phyloP scores from a whole-genome alignment of 352 stramenopile genomes.

The Pythium phragmiticola region DNA sequence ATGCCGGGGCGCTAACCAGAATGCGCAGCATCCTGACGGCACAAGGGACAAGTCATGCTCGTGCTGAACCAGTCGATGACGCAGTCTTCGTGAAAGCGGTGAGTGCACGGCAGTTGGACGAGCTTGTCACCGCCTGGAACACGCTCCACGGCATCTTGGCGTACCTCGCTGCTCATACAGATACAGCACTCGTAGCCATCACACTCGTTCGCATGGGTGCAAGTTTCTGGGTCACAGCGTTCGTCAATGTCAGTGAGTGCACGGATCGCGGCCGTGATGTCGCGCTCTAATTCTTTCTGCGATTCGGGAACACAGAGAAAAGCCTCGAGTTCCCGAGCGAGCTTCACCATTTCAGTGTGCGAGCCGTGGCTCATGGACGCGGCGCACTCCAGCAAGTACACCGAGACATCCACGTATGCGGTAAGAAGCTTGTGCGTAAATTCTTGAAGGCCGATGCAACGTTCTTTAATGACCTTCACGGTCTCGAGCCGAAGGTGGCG shows the following conservation, averaged over 20 bases:
- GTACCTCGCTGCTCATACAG: constrained; percentile 44
- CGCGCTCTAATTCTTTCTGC: constrained; percentile 51
- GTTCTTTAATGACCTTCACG: constrained; percentile 48
- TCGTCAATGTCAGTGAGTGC: constrained; percentile 53
- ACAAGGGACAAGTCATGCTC: constrained; percentile 67
- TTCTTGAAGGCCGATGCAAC: constrained; percentile 42
- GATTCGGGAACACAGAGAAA: constrained; percentile 53
- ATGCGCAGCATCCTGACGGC: constrained; percentile 30
- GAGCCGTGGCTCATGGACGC: constrained; percentile 23
- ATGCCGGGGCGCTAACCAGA: neutral
- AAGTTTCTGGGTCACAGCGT: constrained; percentile 13
- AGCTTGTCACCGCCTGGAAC: constrained; percentile 41
- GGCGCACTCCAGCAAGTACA: constrained; percentile 41
- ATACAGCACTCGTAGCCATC: constrained; percentile 45
- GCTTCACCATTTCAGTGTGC: constrained; percentile 28
- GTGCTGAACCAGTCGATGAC: constrained; percentile 76
- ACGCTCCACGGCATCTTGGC: constrained; percentile 26
- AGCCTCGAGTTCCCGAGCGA: constrained; percentile 37
- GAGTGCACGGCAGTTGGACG: constrained; percentile 58
- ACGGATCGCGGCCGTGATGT: constrained; percentile 45
- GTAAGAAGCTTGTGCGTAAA: constrained; percentile 57
- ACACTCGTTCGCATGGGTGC: constrained; percentile 7
- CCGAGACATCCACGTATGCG: constrained; percentile 58
- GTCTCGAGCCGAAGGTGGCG: constrained; percentile 65
- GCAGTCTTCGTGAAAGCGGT: constrained; percentile 80